Conservation (phyloP, 176 grass and related monocot species). For the Paspalum vaginatum region DNA sequence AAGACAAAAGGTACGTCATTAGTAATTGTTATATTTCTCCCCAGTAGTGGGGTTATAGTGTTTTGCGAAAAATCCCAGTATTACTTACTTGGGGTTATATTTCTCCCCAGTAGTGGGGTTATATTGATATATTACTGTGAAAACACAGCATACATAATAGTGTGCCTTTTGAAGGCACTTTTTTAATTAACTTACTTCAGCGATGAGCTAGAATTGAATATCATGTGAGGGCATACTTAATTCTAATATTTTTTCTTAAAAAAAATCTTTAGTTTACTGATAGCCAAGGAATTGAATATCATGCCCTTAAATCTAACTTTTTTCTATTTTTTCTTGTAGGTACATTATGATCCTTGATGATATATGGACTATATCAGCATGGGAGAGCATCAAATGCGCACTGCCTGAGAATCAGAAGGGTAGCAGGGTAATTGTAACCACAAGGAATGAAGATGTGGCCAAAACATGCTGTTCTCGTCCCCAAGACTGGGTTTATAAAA, state of each 20-base stretch:
- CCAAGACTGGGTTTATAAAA: slow-evolving; percentile 44
- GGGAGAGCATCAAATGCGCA: slow-evolving; percentile 47
- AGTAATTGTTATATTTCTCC: background rate
- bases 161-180: background rate
- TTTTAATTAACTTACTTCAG: background rate
- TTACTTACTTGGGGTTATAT: no score
- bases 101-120: background rate
- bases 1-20: slow-evolving; percentile 43
- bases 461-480: slow-evolving; percentile 43
- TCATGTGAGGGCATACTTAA: background rate
- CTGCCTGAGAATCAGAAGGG: slow-evolving; percentile 50
- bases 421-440: slow-evolving; percentile 56
- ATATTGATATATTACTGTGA: background rate
- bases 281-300: background rate
- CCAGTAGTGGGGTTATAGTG: background rate
- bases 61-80: background rate
- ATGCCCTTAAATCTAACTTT: background rate
- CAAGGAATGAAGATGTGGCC: slow-evolving; percentile 37
- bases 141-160: background rate
- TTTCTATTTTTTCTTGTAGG: background rate
- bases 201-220: background rate
- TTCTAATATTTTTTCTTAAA: background rate
- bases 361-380: slow-evolving; percentile 38
- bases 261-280: background rate
- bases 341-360: slow-evolving; percentile 55